Conservation (phyloP, 257 asterid genomes). For the Primulina huaijiensis region DNA sequence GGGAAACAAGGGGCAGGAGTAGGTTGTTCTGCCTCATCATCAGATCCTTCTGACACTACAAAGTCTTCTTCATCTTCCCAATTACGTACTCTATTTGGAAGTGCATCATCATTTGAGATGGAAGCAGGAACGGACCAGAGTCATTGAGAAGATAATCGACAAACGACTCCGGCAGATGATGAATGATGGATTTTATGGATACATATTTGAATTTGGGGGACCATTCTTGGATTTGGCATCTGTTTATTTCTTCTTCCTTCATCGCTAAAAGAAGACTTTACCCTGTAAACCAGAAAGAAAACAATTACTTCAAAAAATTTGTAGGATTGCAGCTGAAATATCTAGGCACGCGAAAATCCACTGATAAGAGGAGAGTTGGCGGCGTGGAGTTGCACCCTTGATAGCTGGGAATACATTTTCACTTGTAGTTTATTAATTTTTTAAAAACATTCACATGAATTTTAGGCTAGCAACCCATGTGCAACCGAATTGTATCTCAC, state of each 20-base stretch:
- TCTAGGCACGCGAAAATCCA: too few species aligned
- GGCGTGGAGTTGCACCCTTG: too few species aligned
- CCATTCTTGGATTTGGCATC: constrained; percentile 96
- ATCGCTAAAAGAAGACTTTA: constrained; percentile 29
- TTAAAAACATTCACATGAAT: too few species aligned
- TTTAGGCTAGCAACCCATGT: too few species aligned
- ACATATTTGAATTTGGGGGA: constrained; percentile 67
- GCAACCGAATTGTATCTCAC: too few species aligned
- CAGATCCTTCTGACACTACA: constrained; percentile 51
- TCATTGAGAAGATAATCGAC: constrained; percentile 60
- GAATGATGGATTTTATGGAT: constrained; percentile 62
- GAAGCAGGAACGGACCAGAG: constrained; percentile 71
- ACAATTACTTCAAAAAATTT: background rate
- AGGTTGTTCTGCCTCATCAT: constrained; percentile 67
- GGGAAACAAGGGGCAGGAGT: constrained; percentile 70
- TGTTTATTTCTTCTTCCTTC: constrained; percentile 69
- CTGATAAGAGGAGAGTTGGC: too few species aligned
- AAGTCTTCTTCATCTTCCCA: constrained; percentile 76
- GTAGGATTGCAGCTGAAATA: too few species aligned
- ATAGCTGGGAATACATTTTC: too few species aligned
- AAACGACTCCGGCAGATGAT: constrained; percentile 74
- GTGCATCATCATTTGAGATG: constrained; percentile 55
- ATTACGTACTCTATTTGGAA: constrained; percentile 70
- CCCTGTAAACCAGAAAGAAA: constrained; percentile 1
- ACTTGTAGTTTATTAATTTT: too few species aligned